Conservation (phyloP, 768 basidiomycete species). For the Tricholoma flavovirens region DNA sequence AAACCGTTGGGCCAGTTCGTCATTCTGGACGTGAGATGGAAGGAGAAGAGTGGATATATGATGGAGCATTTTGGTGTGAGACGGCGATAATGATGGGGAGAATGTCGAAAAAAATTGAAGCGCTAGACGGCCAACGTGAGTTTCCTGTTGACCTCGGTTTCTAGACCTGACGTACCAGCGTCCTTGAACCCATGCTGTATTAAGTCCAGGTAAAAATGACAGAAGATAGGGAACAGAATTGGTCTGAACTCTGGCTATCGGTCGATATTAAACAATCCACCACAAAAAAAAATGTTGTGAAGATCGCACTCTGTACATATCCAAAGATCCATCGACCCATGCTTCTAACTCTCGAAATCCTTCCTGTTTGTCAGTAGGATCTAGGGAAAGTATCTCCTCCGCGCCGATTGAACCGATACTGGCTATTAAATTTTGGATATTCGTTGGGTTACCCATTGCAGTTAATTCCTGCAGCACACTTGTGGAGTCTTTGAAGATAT, state of each 20-base stretch:
- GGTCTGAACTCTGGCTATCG: conserved; percentile 87
- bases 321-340: conserved; percentile 87
- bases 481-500: conserved; percentile 60
- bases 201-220: conserved; percentile 94
- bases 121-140: conserved; percentile 39
- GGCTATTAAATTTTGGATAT: conserved; percentile 69
- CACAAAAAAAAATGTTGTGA: not conserved
- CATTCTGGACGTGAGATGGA: conserved; percentile 78
- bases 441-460: conserved; percentile 62
- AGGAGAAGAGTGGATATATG: conserved; percentile 76
- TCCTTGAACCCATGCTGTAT: conserved; percentile 87
- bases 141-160: conserved; percentile 4
- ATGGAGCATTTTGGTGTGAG: conserved; percentile 66
- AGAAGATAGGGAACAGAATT: conserved; percentile 93
- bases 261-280: conserved; percentile 6
- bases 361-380: conserved; percentile 82
- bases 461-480: conserved; percentile 64
- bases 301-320: conserved; percentile 77
- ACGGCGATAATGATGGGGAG: conserved; percentile 56
- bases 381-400: conserved; percentile 74
- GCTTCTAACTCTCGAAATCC: conserved; percentile 81
- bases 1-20: conserved; percentile 79
- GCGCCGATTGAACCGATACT: conserved; percentile 76
- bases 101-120: conserved; percentile 70
- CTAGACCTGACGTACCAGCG: conserved; percentile 54